Percentiles rank a stretch among this genome's conserved stretches.
These are phyloP conservation scores for Cladosporium sp. DNA, from an alignment of 2,329 filamentous ascomycete genomes.

Conservation along the genomic window DNA sequence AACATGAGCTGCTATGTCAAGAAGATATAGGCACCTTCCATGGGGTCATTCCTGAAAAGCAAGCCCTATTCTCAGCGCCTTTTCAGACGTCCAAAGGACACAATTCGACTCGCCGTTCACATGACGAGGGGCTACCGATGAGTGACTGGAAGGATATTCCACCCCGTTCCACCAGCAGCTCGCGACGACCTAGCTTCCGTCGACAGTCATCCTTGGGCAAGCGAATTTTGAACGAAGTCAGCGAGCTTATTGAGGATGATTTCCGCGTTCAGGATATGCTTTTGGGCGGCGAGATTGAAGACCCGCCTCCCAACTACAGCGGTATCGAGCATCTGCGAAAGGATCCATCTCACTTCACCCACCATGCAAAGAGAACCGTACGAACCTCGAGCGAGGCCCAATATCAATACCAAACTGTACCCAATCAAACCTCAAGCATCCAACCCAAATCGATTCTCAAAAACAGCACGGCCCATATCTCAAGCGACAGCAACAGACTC, in stretches of 20 bases:
- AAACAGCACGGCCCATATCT: constrained; percentile 12
- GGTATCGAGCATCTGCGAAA: not conserved
- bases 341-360: no score
- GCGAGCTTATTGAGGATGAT: constrained; percentile 23
- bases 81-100: no score
- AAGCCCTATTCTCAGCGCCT: no score
- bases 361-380: no score
- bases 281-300: not conserved
- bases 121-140: no score
- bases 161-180: not conserved
- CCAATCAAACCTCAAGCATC: not conserved
- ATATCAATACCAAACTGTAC: not conserved
- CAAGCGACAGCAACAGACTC: constrained; percentile 12
- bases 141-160: no score
- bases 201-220: not conserved
- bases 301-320: not conserved
- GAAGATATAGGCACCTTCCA: not conserved
- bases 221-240: constrained; percentile 21
- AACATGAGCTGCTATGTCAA: constrained; percentile 5
- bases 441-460: constrained; percentile 24
- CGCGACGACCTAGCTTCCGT: not conserved
- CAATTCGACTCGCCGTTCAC: no score
- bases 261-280: constrained; percentile 5
- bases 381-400: not conserved
- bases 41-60: no score